Base-by-base conservation (phyloP, 225 moss, liverwort and hornwort genomes). In the Straminergon stramineum region DNA sequence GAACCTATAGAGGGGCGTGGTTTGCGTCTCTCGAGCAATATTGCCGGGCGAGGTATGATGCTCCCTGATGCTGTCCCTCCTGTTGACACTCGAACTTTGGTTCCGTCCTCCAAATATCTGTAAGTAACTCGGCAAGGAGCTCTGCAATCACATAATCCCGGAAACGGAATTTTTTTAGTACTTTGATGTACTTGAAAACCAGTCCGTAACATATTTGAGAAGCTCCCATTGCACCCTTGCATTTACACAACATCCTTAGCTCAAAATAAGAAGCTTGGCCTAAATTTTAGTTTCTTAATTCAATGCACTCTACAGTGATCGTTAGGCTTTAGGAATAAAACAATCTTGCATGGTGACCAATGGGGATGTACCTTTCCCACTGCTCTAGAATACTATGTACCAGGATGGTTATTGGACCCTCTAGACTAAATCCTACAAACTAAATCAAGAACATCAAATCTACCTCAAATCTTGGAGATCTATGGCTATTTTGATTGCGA, bases 21-120 rank as follows among this genome's bases (percentile, higher is more conserved):
- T 76, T 92, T 92, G 82, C 97, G 95, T 91, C 99, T 94, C 88
- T 97, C 95, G 34, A 95, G 96, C 86, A 99, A 87, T 84, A 96
- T 93, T 67, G 95, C 99, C 23, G 97, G 97, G 62, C 97, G 97
- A 60, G 95, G 91, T 52, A 99, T 97, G 37, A 99, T 92, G 90
- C 96, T 99, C 39, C 96, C 96, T 39, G 99, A 99, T 52, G 99
- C 96, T 86, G 96, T 94, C 39, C 99, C 99, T 82, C 99, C 99
- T 62, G 96, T 94, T 34, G 97, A 94, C 30, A 97, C 95, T 28
- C 99, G 93, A 32, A 99, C 96, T 92, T 99, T 99, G 81, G 96
- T 95, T 87, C 97, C 97, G 78, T 99, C 99, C 91, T 96, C 99
- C 87, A 99, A 91, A 91, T 92, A 99, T 82, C 99, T 93, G 82